phyloP scores from a whole-genome alignment of 2,329 filamentous ascomycete genomes.

The Ceratocystis cacaofunesta region DNA sequence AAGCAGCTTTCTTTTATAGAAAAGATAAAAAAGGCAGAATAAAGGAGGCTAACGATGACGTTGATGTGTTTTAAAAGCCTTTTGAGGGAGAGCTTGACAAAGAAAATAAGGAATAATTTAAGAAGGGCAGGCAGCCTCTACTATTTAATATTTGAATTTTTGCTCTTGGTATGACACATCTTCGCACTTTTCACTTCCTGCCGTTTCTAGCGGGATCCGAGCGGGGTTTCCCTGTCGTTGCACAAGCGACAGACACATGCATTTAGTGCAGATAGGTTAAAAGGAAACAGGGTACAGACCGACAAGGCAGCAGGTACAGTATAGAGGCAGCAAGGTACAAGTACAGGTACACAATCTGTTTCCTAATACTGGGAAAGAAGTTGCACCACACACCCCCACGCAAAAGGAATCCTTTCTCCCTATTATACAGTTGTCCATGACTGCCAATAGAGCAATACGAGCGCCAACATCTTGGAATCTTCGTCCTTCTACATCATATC shows the following conservation, averaged over 20 bases:
- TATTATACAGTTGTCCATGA: too few relatives aligned
- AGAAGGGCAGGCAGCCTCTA: neutral
- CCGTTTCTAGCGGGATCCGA: neutral
- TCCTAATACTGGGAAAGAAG: too few relatives aligned
- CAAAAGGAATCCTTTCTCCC: too few relatives aligned
- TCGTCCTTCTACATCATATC: too few relatives aligned
- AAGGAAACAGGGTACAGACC: neutral
- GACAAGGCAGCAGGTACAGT: neutral
- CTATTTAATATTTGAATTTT: neutral
- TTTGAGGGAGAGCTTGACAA: neutral
- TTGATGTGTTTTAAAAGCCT: neutral
- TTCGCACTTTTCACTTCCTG: conserved; percentile 2
- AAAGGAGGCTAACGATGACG: neutral
- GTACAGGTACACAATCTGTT: too few relatives aligned
- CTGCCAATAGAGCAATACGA: too few relatives aligned
- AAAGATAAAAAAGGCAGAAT: neutral
- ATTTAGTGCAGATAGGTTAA: neutral
- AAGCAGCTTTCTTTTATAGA: neutral
- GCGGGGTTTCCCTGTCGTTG: neutral
- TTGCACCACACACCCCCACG: too few relatives aligned
- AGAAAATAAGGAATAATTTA: neutral
- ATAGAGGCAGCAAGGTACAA: neutral
- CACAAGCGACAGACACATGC: neutral
- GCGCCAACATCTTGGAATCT: too few relatives aligned
- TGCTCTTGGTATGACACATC: neutral